phyloP scores from a whole-genome alignment of 345 rosid species.

The Arabidopsis thaliana region TAIR10.1 NC_003070.9:6424501-6425000 shows the following conservation, averaged over 20 bases:
- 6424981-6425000: background rate
- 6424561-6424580: background rate
- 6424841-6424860: slow-evolving; percentile 69
- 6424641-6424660: slow-evolving; percentile 89
- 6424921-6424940: background rate
- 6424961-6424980: background rate
- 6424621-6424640: slow-evolving; percentile 26
- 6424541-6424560: background rate
- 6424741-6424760: slow-evolving; percentile 5
- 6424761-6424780: slow-evolving; percentile 16
- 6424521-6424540: background rate
- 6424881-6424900: background rate
- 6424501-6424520: slow-evolving; percentile 10
- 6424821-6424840: slow-evolving; percentile 75
- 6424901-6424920: slow-evolving; percentile 19
- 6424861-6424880: slow-evolving; percentile 57
- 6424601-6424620: slow-evolving; percentile 18
- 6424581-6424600: background rate
- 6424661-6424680: slow-evolving; percentile 90
- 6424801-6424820: slow-evolving; percentile 62
- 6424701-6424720: slow-evolving; percentile 59
- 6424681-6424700: slow-evolving; percentile 54
- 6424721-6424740: background rate
- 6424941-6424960: background rate
- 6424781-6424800: slow-evolving; percentile 69